phyloP scores from a whole-genome alignment of 148 eudicot genomes.

The Rhododendron mucronatum region DNA sequence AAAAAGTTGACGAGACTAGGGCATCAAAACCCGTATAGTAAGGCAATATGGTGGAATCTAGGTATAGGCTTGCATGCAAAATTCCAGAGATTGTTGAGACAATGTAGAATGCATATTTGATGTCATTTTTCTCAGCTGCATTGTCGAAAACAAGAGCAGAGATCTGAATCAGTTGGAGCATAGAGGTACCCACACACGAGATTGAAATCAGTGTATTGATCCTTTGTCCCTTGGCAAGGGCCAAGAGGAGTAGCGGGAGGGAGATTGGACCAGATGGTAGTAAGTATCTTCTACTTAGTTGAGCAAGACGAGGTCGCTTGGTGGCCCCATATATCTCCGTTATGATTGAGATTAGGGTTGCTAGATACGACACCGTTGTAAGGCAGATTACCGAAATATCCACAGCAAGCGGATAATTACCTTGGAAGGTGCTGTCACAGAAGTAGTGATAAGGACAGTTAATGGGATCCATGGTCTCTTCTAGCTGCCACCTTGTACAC shows the following conservation, averaged over 20 bases:
- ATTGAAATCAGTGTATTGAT: slow-evolving; percentile 38
- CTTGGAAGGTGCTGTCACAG: slow-evolving; percentile 42
- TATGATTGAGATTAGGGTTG: slow-evolving; percentile 20
- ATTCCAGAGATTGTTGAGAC: slow-evolving; percentile 49
- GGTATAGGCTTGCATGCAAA: slow-evolving; percentile 38
- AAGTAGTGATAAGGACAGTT: slow-evolving; percentile 59
- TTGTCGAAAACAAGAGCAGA: slow-evolving; percentile 41
- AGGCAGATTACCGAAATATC: slow-evolving; percentile 22
- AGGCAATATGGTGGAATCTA: slow-evolving; percentile 49
- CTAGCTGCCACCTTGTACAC: slow-evolving; percentile 55
- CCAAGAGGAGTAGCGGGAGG: slow-evolving; percentile 35
- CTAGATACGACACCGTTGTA: slow-evolving; percentile 18
- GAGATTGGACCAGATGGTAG: slow-evolving; percentile 50
- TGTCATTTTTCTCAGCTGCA: slow-evolving; percentile 19
- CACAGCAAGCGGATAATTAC: slow-evolving; percentile 31
- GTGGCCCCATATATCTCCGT: slow-evolving; percentile 16
- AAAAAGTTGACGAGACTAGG: slow-evolving; percentile 28
- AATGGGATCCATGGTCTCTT: slow-evolving; percentile 53
- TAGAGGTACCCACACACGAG: slow-evolving; percentile 33
- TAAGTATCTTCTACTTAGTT: slow-evolving; percentile 24
- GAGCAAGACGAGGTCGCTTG: slow-evolving; percentile 15
- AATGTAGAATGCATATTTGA: slow-evolving; percentile 43
- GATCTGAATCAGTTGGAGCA: slow-evolving; percentile 38
- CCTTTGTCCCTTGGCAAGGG: slow-evolving; percentile 41
- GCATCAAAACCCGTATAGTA: slow-evolving; percentile 59